Base-by-base conservation (phyloP, 345 rosid species). In the Iberis pinnata region DNA sequence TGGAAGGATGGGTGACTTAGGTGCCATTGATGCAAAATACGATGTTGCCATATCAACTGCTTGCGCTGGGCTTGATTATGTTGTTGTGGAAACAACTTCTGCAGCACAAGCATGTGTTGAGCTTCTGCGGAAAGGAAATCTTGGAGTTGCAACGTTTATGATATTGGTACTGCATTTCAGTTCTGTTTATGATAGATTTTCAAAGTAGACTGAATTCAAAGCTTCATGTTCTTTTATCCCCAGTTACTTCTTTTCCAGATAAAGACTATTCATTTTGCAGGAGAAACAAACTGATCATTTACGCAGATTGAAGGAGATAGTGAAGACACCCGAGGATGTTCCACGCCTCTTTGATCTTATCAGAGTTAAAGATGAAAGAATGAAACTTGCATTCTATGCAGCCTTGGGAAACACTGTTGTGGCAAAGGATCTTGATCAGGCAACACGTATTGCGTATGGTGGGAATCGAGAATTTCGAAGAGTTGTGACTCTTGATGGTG, bases 1-100 rank as follows among this genome's bases (percentile, higher is more conserved):
- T 68, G 98, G 98, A 41, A 79, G 96, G 55, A 79, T 92, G 98
- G 98, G 98, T 12, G 95, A 92, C 75, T 77, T 88, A 71, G 98
- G 96, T 54, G 98, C 98, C 59, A 88, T 92, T 75, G 97, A 92
- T 60, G 98, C 93, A 46, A 92, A 88, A 63, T 92, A 85, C 43
- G 97, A 92, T 72, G 83, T 88, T 61, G 97, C 98, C 20, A 66
- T 92, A 73, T 92, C 98, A 50, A 92, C 97, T 14, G 96, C 97
- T 25, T 92, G 98, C 54, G 74, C 80, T 20, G 97, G 95, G 35
- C 97, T 92, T 65, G 98, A 88, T 60, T 81, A 77, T 69, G 77
- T 92, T 64, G 95, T 92, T 67, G 97, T 92, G 58, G 96, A 92
- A 73, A 92, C 98, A 64, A 88, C 88, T 58, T 70, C 71, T 52